phyloP scores from a whole-genome alignment of 208 protist genomes.

The Leishmania tropica region DNA sequence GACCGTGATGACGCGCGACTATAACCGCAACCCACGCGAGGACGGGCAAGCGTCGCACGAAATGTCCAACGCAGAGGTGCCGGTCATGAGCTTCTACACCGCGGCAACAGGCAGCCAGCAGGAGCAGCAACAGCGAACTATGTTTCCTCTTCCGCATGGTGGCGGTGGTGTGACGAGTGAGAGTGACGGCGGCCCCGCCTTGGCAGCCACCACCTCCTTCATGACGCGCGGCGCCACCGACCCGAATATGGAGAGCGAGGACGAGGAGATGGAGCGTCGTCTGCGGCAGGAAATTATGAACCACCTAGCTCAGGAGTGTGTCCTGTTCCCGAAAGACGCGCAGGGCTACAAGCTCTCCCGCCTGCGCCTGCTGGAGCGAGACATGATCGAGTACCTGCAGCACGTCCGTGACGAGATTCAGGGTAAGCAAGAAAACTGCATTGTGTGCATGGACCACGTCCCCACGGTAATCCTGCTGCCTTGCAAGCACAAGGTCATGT shows the following conservation, averaged over 20 bases:
- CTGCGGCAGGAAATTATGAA: conserved; percentile 78
- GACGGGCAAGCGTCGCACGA: conserved; percentile 31
- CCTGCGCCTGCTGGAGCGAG: conserved; percentile 70
- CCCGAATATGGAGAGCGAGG: conserved; percentile 43
- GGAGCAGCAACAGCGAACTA: neutral
- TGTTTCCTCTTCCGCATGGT: neutral
- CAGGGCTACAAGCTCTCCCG: conserved; percentile 64
- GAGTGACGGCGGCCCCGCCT: conserved; percentile 1
- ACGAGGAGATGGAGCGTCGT: conserved; percentile 51
- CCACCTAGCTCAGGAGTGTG: conserved; percentile 46
- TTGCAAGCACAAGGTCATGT: conserved; percentile 87
- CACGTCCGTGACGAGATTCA: conserved; percentile 73
- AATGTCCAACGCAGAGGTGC: conserved; percentile 2
- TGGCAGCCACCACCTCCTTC: conserved; percentile 17
- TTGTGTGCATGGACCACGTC: conserved; percentile 82
- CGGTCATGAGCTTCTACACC: neutral
- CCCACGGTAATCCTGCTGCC: conserved; percentile 84
- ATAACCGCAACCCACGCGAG: conserved; percentile 31
- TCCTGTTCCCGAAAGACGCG: conserved; percentile 67
- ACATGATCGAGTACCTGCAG: conserved; percentile 88
- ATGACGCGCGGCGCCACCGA: conserved; percentile 19
- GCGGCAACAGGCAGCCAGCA: neutral
- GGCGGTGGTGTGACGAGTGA: neutral
- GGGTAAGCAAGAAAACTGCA: conserved; percentile 78
- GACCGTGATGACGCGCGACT: conserved; percentile 27